Base-by-base conservation (phyloP, 2,329 filamentous ascomycete species). In the Beauveria australis region DNA sequence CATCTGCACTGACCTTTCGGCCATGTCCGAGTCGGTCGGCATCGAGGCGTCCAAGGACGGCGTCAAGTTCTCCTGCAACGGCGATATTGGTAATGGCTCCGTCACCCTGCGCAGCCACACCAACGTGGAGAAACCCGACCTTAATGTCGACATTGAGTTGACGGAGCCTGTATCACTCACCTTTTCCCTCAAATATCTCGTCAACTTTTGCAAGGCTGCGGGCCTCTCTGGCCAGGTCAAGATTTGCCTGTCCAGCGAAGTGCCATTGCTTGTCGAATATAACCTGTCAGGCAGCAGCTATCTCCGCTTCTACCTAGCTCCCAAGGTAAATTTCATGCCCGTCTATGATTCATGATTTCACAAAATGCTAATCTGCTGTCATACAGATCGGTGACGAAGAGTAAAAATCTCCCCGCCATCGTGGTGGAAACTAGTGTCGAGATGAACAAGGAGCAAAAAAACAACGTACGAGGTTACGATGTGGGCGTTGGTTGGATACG, bases 181-280 rank as follows among this genome's bases (percentile, higher is more conserved):
- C 54, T 99, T 99, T 81, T 97, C 94, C 40, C 89, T 99, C 70
- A 99, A 99, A 81, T 99, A 99, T 79, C 88, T 99, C 3, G 91
- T 96, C 82, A 97, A 97, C 84, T 99, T 99, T 81, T 97, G 94
- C 89, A 99, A 99, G 81, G 95, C 95, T 40, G 89, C 91, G 65
- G 87, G 86, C 58, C 81, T 99, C 63, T 93, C 92, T 44, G 79
- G 76, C 67, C 82, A 84, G 66, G 95, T 99, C 76, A 94, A 89
- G 79, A 87, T 99, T 68, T 96, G 89, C 78, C 83, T 99, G 67
- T 97, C 93, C 58, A 92, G 92, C 76, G 94, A 99, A 78, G 93
- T 99, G 56, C 94, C 94, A 30, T 86, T 99, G 66, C 81, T 97
- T 68, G 94, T 99, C 49, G 94, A 99, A 80, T 99, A 97, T 76